Evolutionary conservation across 2,329 filamentous ascomycete species (phyloP).

Genomic region (Celoporthe dispersa): DNA sequence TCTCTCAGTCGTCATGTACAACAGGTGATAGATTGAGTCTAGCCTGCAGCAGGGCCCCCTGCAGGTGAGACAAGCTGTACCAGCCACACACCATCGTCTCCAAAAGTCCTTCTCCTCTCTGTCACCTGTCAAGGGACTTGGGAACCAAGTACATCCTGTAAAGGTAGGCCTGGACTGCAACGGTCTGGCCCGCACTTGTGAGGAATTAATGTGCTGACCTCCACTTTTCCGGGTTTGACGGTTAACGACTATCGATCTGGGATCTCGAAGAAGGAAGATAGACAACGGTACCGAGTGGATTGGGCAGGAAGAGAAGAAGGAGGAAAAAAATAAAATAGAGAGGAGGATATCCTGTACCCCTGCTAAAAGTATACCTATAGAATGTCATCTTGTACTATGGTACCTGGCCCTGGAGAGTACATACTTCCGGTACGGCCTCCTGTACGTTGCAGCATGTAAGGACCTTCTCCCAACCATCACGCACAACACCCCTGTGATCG

Average conservation of each 20-base stretch:
- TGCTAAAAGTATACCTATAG: too few relatives aligned
- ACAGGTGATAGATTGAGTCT: constrained; percentile 15
- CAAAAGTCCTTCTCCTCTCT: background rate
- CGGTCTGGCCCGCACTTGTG: background rate
- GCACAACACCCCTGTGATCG: constrained; percentile 11
- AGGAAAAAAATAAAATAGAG: background rate
- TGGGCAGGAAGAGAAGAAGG: background rate
- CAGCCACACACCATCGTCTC: constrained; percentile 4
- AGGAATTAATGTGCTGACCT: constrained; percentile 9
- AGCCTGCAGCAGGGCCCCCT: constrained; percentile 8
- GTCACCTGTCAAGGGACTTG: background rate
- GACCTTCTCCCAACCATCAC: background rate
- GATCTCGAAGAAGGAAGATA: background rate
- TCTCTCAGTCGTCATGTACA: constrained; percentile 3
- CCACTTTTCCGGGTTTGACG: background rate
- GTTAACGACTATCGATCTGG: background rate
- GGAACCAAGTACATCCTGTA: background rate
- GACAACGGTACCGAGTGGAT: background rate
- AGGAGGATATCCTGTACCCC: too few relatives aligned
- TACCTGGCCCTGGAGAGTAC: background rate
- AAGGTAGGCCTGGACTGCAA: background rate
- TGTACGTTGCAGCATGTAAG: background rate
- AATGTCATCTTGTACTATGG: background rate
- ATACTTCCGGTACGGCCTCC: background rate
- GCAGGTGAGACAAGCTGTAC: constrained; percentile 6